Evolutionary conservation across 2,329 filamentous ascomycete species (phyloP), one percentile per base, ranked within the genome.

Genomic region (Fusarium longipes): DNA sequence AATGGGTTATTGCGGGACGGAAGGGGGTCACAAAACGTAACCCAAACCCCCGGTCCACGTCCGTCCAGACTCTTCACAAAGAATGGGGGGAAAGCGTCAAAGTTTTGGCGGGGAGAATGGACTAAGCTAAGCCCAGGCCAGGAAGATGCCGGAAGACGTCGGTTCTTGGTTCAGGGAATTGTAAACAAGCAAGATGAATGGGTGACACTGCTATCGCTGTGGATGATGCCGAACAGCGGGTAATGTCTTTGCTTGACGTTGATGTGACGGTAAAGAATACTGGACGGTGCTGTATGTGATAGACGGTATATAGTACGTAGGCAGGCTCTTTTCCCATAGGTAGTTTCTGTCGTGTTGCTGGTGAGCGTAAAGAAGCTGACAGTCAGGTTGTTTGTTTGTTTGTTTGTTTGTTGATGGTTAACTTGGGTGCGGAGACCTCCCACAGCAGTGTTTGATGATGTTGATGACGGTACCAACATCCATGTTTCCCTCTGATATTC

Each of bases 1-100:
- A 32, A 61, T 67, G 62, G 66, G 57, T 52, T 64, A 52, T 58
- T 63, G 66, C 65, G 66, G 66, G 65, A 69, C 66, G 66, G 66
- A 70, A 48, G 66, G 62, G 65, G 62, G 63, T 70, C 63, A 67
- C 66, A 35, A 66, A 69, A 70, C 63, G 66, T 67, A 66, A 69
- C 65, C 58, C 36, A 61, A 51, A 61, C 63, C 61, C 67, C 53
- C 45, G 45, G 32, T 48, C 45, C 45, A 48, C 45, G 45, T 48
- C 32, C 45, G 66, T 69, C 62, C 65, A 67, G 56, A 45, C 45
- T 63, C 49, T 69, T 68, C 20, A 32, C 32, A 27, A 52, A 38
- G 48, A 64, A 42, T 40, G 43, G 20, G 24, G 33, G 32, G 24
- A 38, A 63, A 69, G 66, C 66, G 66, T 67, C 63, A 67, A 54